Base-by-base conservation (phyloP, 2,329 filamentous ascomycete species). In the Fusarium newnesense region DNA sequence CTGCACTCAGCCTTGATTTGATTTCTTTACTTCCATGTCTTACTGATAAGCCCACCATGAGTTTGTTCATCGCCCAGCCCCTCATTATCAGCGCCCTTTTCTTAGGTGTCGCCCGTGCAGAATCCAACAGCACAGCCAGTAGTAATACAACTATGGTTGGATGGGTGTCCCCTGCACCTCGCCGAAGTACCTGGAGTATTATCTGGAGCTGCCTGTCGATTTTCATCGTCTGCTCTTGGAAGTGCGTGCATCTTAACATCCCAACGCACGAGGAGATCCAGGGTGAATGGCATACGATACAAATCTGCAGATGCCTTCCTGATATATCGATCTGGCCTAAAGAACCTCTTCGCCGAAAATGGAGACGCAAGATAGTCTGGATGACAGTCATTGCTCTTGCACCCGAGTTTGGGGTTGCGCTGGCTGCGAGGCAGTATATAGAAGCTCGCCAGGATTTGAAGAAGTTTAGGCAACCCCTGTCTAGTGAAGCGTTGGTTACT, bases 231-330 rank as follows among this genome's bases (percentile, higher is more conserved):
- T 60, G 57, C 0, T 53, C 57, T 0, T 60, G 57, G 57, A 60
- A 60, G 28, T 60, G 46, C 4, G 57, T 60, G 1, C 57, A 60
- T 19, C 44, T 53, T 2, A 60, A 60, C 4, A 60, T 60, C n/a
- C 57, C 57, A 6, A 34, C 36, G 0, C 46, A 60, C 3, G 18
- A 42, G 0, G 57, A 60, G 28, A 40, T 53, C 0, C 36, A 42
- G 19, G 57, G 44, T 0, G 36, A 34, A 34, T 60, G 57, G 57
- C 36, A 60, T 8, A 53, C 36, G 0, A 0, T 60, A 0, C 26
- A 19, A 0, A 0, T 60, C 0, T 60, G 26, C 3, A 21, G 1
- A 1, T 1, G 3, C 5, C 1, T 60, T 0, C 18, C 21, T 2
- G 34, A 53, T 16, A 0, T 53, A 0, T 32, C 36, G 0, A 2